Conservation (phyloP, 371 early-diverging fungal species). For the Mucor piriformis region DNA sequence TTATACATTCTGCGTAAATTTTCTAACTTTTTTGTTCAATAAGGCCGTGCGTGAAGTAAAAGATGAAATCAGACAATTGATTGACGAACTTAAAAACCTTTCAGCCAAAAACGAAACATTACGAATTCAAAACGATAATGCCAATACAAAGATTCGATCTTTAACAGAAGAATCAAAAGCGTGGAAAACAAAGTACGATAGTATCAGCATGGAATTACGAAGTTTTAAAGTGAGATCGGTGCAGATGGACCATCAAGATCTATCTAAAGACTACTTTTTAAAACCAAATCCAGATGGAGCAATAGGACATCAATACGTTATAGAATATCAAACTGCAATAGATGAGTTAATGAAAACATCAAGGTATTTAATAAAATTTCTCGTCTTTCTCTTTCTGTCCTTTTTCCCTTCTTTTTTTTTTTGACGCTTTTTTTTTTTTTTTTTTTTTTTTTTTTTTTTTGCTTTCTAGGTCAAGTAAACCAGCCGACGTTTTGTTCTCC, state of each 20-base stretch:
- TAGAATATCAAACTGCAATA: conserved; percentile 80
- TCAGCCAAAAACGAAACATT: conserved; percentile 68
- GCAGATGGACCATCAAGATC: conserved; percentile 44
- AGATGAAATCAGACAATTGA: conserved; percentile 70
- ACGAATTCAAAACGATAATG: conserved; percentile 45
- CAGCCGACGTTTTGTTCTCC: conserved; percentile 74
- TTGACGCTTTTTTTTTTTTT: background rate
- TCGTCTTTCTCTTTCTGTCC: background rate
- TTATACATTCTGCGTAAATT: background rate
- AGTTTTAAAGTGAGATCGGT: conserved; percentile 47
- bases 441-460: background rate
- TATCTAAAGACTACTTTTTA: conserved; percentile 39
- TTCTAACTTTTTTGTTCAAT: background rate
- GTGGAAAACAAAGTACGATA: conserved; percentile 56
- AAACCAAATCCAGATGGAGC: conserved; percentile 65
- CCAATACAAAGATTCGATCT: conserved; percentile 28
- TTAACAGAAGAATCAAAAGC: conserved; percentile 44
- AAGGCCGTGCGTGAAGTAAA: conserved; percentile 69
- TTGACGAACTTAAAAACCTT: conserved; percentile 71
- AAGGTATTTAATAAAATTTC: conserved; percentile 39
- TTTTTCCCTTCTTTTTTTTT: background rate
- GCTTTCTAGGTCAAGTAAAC: conserved; percentile 57
- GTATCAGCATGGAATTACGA: conserved; percentile 47
- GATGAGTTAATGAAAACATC: conserved; percentile 76
- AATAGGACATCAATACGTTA: conserved; percentile 65